phyloP scores from a whole-genome alignment of 2,329 filamentous ascomycete genomes.

The Pezicula neosporulosa region DNA sequence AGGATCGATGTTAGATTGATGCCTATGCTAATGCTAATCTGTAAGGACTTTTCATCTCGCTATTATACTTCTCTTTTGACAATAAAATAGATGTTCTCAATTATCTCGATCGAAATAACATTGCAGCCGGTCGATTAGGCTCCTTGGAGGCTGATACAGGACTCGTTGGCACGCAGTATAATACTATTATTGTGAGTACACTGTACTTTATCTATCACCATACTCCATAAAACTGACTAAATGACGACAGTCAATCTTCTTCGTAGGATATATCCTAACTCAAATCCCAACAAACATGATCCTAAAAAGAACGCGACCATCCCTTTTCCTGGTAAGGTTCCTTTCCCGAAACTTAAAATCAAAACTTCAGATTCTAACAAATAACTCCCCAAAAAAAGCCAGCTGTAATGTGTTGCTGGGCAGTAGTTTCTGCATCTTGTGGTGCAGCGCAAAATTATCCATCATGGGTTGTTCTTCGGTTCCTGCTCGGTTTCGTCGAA shows the following conservation, averaged over 20 bases:
- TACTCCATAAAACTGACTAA: no score
- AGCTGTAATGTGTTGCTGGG: constrained; percentile 29
- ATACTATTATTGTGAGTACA: constrained; percentile 1
- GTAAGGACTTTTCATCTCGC: no score
- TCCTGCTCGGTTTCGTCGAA: constrained; percentile 11
- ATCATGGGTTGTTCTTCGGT: constrained; percentile 34
- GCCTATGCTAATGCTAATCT: no score
- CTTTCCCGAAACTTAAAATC: no score
- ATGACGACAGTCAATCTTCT: background rate
- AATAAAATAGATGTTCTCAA: constrained; percentile 1
- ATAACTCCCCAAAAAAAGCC: no score
- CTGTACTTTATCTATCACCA: no score
- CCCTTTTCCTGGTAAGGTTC: constrained; percentile 35
- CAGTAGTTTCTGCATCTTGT: constrained; percentile 29
- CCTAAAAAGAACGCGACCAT: constrained; percentile 38
- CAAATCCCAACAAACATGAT: constrained; percentile 47
- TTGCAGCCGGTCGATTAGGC: constrained; percentile 4
- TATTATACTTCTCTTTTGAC: no score
- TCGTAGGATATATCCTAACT: constrained; percentile 46
- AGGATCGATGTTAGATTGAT: no score
- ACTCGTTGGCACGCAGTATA: constrained; percentile 36
- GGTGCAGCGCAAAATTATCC: constrained; percentile 34
- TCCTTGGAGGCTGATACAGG: constrained; percentile 13
- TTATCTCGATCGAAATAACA: constrained; percentile 26
- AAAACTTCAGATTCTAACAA: no score